These are phyloP conservation scores for Fusarium stilboides DNA, from an alignment of 2,329 filamentous ascomycete genomes.

Conservation along the genomic window DNA sequence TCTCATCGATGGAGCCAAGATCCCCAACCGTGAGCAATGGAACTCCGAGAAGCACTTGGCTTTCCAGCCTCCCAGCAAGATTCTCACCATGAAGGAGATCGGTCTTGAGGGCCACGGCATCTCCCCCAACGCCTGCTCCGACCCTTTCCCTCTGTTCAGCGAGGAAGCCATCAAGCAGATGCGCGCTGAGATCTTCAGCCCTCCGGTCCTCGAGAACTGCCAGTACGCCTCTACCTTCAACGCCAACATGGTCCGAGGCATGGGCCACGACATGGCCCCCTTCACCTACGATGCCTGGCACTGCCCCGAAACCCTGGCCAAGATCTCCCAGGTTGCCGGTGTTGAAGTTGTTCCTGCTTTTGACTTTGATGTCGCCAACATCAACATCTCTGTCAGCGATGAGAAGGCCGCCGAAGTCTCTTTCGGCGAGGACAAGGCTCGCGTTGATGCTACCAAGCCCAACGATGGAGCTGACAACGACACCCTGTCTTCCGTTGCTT, in stretches of 20 bases:
- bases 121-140: constrained; percentile 74
- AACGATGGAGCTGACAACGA: constrained; percentile 28
- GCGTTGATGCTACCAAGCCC: constrained; percentile 42
- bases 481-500: constrained; percentile 51
- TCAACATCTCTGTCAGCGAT: constrained; percentile 63
- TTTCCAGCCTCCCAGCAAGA: constrained; percentile 61
- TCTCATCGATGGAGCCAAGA: neutral
- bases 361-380: constrained; percentile 71
- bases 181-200: constrained; percentile 44
- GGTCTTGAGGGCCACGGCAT: constrained; percentile 71
- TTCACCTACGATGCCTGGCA: constrained; percentile 64
- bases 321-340: constrained; percentile 70
- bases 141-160: constrained; percentile 76
- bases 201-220: constrained; percentile 51
- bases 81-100: constrained; percentile 75
- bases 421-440: constrained; percentile 31
- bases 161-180: constrained; percentile 66
- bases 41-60: constrained; percentile 38
- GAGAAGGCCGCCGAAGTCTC: constrained; percentile 44
- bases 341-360: constrained; percentile 70
- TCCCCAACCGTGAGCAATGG: constrained; percentile 6
- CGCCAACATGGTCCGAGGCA: constrained; percentile 16
- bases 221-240: constrained; percentile 20
- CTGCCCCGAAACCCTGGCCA: constrained; percentile 66
- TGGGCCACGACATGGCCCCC: constrained; percentile 42